Percentiles rank a stretch among this genome's conserved stretches.
phyloP scores from a whole-genome alignment of 2,329 filamentous ascomycete species.

The Escovopsis sp. region DNA sequence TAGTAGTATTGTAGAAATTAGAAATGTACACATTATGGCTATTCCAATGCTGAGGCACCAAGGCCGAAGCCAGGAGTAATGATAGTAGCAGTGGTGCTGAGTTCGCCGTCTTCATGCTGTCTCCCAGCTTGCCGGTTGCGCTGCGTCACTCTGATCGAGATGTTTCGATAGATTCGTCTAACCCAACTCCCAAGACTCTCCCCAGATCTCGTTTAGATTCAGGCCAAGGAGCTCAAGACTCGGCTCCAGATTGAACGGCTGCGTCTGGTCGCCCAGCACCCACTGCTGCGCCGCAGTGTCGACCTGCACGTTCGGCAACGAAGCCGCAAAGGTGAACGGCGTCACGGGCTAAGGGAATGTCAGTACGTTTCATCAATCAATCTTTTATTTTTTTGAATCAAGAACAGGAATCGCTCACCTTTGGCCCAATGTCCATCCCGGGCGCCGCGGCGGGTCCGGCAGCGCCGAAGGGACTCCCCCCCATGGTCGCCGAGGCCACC shows the following conservation, averaged over 20 bases:
- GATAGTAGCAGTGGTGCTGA: too few species aligned
- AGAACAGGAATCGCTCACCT: conserved; percentile 18
- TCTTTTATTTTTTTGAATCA: background rate
- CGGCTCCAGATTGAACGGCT: conserved; percentile 36
- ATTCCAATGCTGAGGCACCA: too few species aligned
- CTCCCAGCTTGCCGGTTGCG: too few species aligned
- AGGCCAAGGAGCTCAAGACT: conserved; percentile 38
- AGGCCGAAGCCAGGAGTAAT: too few species aligned
- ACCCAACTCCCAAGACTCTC: conserved; percentile 31
- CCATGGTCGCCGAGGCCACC: conserved; percentile 11
- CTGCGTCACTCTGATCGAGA: background rate
- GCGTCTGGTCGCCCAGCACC: conserved; percentile 19
- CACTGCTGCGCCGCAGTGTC: conserved; percentile 21
- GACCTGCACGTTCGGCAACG: conserved; percentile 20
- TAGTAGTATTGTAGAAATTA: too few species aligned
- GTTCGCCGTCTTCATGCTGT: background rate
- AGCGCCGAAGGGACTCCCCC: conserved; percentile 4
- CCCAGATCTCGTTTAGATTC: conserved; percentile 42
- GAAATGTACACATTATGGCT: too few species aligned
- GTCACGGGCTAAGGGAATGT: conserved; percentile 25
- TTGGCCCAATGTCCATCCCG: conserved; percentile 22
- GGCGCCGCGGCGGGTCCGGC: conserved; percentile 15
- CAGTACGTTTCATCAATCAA: conserved; percentile 8
- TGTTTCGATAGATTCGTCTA: conserved; percentile 5
- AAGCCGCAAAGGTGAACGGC: conserved; percentile 24